Base-by-base conservation (phyloP, 2,329 filamentous ascomycete genomes). In the Elsinoe arachidis region DNA sequence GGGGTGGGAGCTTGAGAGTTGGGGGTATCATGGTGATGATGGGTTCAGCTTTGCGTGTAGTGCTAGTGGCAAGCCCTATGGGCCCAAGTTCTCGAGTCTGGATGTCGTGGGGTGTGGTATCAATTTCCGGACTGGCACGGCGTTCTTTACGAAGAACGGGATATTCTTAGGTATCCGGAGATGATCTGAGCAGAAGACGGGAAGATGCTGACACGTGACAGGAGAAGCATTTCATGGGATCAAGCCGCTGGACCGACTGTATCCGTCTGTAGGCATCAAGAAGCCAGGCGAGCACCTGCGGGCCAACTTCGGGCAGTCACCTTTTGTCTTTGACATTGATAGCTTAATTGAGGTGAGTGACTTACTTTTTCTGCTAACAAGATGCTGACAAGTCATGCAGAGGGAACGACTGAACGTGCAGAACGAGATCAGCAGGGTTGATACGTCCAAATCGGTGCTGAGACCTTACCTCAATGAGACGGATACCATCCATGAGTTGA, bases 281-380 rank as follows among this genome's bases (percentile, higher is more conserved):
- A 83, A 82, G 63, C 76, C 78, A 0, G 76, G 77, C 52, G 80
- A 84, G 58, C 80, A 81, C 60, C 65, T 86, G 19, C 75, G 73
- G 43, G 78, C 77, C 34, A 86, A 86, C 66, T 85, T 86, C 67
- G 83, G 83, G 34, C 80, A 82, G 70, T 81, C 80, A 55, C 87
- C 87, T 2, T 97, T 97, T 70, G 80, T 89, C 44, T 99, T 87
- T 73, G 88, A 96, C 69, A 97, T 99, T 64, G 89, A 96, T 70
- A 81, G 82, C 59, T 82, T 93, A 78, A 86, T 96, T 75, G 80
- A 80, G 76, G 88, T 88, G 78, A 66, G 80, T 73, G 7, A 15
- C 26, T 51, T 51, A 30, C 26, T 51, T 51, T n/a, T 53, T 53
- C 5, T 53, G 33, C 15, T 39, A 10, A 17, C 3, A 38, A n/a